Conservation (phyloP, 1,139 yeast species). For the Debaryomyces fabryi region DNA sequence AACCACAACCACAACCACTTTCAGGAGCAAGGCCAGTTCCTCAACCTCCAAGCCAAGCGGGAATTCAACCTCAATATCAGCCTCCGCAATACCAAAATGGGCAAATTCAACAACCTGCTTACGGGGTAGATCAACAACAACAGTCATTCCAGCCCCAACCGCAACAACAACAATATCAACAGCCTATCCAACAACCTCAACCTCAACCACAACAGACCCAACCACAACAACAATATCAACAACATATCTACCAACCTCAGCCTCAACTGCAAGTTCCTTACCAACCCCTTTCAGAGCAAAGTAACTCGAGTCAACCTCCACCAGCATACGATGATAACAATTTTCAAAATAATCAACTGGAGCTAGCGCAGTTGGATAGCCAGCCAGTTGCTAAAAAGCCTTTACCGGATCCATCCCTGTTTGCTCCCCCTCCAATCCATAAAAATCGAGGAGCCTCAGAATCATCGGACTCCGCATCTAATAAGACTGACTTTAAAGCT, state of each 20-base stretch:
- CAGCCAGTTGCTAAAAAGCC: neutral
- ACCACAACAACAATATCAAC: slow-evolving; percentile 10
- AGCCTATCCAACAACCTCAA: slow-evolving; percentile 7
- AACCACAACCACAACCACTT: neutral
- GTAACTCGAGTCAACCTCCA: neutral
- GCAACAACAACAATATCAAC: slow-evolving; percentile 7
- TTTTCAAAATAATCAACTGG: neutral
- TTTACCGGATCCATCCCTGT: slow-evolving; percentile 33
- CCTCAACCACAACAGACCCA: slow-evolving; percentile 10
- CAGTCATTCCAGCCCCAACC: slow-evolving; percentile 8
- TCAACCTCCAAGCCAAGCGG: slow-evolving; percentile 9
- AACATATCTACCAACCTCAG: neutral
- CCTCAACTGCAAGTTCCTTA: slow-evolving; percentile 9
- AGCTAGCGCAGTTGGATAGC: neutral
- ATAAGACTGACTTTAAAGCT: neutral
- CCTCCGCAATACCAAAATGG: slow-evolving; percentile 7
- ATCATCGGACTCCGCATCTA: neutral
- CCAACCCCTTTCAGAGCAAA: neutral
- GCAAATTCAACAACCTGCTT: slow-evolving; percentile 7
- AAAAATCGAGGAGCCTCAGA: slow-evolving; percentile 19
- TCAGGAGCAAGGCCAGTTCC: neutral
- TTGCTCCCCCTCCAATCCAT: slow-evolving; percentile 49
- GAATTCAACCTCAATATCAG: slow-evolving; percentile 11
- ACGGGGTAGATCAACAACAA: slow-evolving; percentile 10
- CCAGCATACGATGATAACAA: neutral